A percentile compares a stretch with the other conserved stretches of the same genome.
phyloP scores from a whole-genome alignment of 2,329 filamentous ascomycete species.

The Dactylellina parvicollis region DNA sequence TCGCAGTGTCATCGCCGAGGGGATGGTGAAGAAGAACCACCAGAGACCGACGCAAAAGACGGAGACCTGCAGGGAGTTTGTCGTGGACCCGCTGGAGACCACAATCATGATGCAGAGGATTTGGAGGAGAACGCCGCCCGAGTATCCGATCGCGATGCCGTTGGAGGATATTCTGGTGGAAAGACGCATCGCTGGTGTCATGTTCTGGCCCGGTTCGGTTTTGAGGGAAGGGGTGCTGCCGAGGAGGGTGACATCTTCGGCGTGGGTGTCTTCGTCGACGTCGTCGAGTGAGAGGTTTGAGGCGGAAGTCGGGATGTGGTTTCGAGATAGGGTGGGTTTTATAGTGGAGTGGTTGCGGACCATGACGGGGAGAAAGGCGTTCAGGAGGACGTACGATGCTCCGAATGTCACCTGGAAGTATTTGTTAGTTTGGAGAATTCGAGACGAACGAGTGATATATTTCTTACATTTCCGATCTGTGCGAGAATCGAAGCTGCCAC shows the following conservation, averaged over 20 bases:
- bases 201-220: slow-evolving; percentile 38
- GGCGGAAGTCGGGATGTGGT: slow-evolving; percentile 28
- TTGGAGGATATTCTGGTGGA: slow-evolving; percentile 91
- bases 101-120: slow-evolving; percentile 74
- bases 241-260: slow-evolving; percentile 53
- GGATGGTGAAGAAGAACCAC: slow-evolving; percentile 93
- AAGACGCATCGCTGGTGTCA: slow-evolving; percentile 69
- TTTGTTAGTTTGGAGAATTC: background rate
- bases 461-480: slow-evolving; percentile 84
- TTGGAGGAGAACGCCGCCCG: slow-evolving; percentile 84
- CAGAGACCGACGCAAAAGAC: slow-evolving; percentile 86
- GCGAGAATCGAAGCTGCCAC: slow-evolving; percentile 83
- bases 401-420: slow-evolving; percentile 73
- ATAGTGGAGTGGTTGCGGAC: slow-evolving; percentile 81
- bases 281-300: slow-evolving; percentile 29
- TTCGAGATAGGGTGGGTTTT: slow-evolving; percentile 33
- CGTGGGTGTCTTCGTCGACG: slow-evolving; percentile 42
- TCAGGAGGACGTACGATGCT: slow-evolving; percentile 91
- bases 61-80: slow-evolving; percentile 85
- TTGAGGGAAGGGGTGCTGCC: slow-evolving; percentile 20
- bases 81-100: slow-evolving; percentile 80
- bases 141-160: slow-evolving; percentile 93
- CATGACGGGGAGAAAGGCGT: slow-evolving; percentile 91
- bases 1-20: slow-evolving; percentile 85
- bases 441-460: background rate